These are phyloP conservation scores for Phalaenopsis equestris DNA, from an alignment of 106 monocot genomes.

Conservation along the genomic window DNA sequence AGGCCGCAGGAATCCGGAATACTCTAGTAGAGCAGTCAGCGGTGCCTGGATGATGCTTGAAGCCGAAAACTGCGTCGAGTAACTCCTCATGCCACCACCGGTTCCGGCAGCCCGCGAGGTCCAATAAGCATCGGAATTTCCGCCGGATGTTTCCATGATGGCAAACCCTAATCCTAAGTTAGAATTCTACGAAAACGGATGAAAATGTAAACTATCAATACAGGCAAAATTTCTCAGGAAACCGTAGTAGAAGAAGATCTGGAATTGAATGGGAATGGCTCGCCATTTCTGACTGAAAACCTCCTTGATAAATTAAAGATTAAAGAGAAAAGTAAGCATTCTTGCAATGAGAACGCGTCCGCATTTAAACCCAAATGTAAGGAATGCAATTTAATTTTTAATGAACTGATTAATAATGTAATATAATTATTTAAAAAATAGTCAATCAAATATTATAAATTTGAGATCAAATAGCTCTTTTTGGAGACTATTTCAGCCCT, in stretches of 20 bases:
- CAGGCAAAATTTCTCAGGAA: background rate
- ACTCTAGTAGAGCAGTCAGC: constrained; percentile 63
- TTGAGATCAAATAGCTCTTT: too few relatives aligned
- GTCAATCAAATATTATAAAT: too few relatives aligned
- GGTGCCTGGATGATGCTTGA: constrained; percentile 70
- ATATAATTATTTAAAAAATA: too few relatives aligned
- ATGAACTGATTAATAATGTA: too few relatives aligned
- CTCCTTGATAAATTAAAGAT: too few relatives aligned
- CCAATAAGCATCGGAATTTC: constrained; percentile 11
- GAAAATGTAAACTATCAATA: background rate
- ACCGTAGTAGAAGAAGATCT: constrained; percentile 1
- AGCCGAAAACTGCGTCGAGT: constrained; percentile 48
- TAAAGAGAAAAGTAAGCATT: too few relatives aligned
- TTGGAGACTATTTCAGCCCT: too few relatives aligned
- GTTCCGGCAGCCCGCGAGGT: background rate
- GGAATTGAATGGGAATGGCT: background rate
- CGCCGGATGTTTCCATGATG: constrained; percentile 25
- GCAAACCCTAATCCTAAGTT: background rate
- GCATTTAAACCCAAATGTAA: too few relatives aligned
- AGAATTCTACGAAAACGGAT: background rate
- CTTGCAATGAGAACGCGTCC: too few relatives aligned
- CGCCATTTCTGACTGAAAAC: background rate
- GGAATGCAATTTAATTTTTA: too few relatives aligned
- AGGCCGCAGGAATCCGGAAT: constrained; percentile 57
- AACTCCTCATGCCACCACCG: constrained; percentile 28